Conservation (phyloP, 768 basidiomycete genomes). For the Kwoniella shandongensis region DNA sequence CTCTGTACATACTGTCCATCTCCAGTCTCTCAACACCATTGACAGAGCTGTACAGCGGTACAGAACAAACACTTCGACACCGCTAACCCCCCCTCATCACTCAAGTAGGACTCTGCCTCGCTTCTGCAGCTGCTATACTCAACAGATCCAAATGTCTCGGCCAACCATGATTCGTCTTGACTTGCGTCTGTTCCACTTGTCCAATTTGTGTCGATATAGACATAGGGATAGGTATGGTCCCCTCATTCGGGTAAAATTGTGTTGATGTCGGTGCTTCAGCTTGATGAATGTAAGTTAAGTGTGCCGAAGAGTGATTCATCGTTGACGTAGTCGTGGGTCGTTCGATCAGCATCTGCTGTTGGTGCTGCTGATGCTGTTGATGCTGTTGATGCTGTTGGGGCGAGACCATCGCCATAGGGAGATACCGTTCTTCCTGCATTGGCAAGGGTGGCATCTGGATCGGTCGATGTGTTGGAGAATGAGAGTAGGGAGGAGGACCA, state of each 20-base stretch:
- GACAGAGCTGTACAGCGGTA: too few relatives aligned
- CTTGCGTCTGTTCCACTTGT: too few relatives aligned
- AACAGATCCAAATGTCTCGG: conserved; percentile 10
- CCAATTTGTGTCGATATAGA: too few relatives aligned
- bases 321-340: not conserved
- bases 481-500: conserved; percentile 19
- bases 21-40: too few relatives aligned
- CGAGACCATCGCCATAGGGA: not conserved
- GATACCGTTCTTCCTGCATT: conserved; percentile 8
- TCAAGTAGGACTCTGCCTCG: conserved; percentile 6
- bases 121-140: conserved; percentile 11
- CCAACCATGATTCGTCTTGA: not conserved
- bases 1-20: too few relatives aligned
- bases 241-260: too few relatives aligned
- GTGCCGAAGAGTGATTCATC: not conserved
- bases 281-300: not conserved
- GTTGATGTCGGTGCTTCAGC: not conserved
- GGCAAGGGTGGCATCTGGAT: not conserved
- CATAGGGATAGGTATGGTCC: too few relatives aligned
- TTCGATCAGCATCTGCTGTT: not conserved
- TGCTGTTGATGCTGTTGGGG: not conserved
- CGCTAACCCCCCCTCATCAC: too few relatives aligned
- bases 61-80: too few relatives aligned
- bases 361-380: not conserved
- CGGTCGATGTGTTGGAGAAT: conserved; percentile 12